Conservation (phyloP, 2,329 filamentous ascomycete genomes). For the Exophiala dermatitidis region DNA sequence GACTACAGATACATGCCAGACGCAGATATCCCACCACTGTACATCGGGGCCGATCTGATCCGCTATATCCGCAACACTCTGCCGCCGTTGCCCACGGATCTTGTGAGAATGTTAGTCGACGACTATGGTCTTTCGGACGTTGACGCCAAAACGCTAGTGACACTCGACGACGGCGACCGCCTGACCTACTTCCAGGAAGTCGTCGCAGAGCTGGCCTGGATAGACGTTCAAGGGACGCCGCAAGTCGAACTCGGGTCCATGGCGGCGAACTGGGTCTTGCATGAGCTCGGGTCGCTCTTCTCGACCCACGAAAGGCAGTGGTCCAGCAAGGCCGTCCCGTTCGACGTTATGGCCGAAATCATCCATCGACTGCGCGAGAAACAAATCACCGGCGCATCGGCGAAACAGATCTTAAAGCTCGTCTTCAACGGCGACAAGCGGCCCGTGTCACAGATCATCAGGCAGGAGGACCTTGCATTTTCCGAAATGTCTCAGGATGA, state of each 20-base stretch:
- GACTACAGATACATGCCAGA: constrained; percentile 99
- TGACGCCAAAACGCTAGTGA: constrained; percentile 73
- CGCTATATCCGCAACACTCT: constrained; percentile 55
- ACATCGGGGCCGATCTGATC: constrained; percentile 66
- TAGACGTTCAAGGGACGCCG: constrained; percentile 28
- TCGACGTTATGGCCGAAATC: constrained; percentile 40
- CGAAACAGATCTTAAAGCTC: constrained; percentile 52
- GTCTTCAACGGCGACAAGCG: constrained; percentile 48
- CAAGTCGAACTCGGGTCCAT: constrained; percentile 39
- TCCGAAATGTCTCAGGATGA: constrained; percentile 49
- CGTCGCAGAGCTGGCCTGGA: constrained; percentile 33
- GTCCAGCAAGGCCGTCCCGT: constrained; percentile 35
- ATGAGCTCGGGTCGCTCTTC: constrained; percentile 63
- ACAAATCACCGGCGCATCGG: constrained; percentile 49
- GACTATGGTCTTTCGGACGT: constrained; percentile 66
- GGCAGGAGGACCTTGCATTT: constrained; percentile 50
- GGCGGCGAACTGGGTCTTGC: constrained; percentile 63
- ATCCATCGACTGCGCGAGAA: constrained; percentile 40
- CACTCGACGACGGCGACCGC: constrained; percentile 68
- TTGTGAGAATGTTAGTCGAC: constrained; percentile 55
- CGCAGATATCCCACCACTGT: constrained; percentile 73
- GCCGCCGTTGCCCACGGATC: constrained; percentile 64
- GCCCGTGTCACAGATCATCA: constrained; percentile 47
- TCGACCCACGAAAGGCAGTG: constrained; percentile 46
- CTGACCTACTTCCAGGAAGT: constrained; percentile 65